These are phyloP conservation scores for Hymenoscyphus scutula DNA, from an alignment of 2,329 filamentous ascomycete species.

Conservation along the genomic window DNA sequence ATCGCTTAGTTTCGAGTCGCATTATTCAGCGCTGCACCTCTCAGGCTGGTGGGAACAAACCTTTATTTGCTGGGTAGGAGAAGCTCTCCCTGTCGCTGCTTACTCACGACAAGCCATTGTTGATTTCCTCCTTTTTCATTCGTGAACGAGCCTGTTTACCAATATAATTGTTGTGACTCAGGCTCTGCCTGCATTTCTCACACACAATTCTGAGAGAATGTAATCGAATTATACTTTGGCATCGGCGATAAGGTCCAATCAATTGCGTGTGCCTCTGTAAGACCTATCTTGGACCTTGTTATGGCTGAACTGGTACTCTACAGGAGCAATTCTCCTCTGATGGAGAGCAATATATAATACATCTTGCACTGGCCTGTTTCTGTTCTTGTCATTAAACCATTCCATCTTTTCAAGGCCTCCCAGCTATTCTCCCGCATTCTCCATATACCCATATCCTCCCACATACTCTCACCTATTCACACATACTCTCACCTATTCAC, in stretches of 20 bases:
- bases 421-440: not conserved
- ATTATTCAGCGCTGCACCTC: not conserved
- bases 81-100: not conserved
- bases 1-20: not conserved
- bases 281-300: not conserved
- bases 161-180: slow-evolving; percentile 2
- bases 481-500: too few relatives aligned
- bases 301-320: too few relatives aligned
- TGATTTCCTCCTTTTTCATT: not conserved
- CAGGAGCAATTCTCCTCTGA: too few relatives aligned
- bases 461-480: not conserved
- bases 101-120: not conserved
- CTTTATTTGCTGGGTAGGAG: not conserved
- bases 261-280: slow-evolving; percentile 5
- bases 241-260: not conserved
- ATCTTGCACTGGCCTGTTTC: not conserved
- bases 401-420: not conserved
- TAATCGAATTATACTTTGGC: slow-evolving; percentile 1
- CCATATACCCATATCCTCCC: not conserved
- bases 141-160: not conserved
- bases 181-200: not conserved
- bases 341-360: not conserved
- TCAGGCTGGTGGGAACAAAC: not conserved
- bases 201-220: slow-evolving; percentile 1
- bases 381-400: not conserved